Evolutionary conservation across 2,329 filamentous ascomycete species (phyloP), one percentile per base, ranked within the genome.

Genomic region (Proliferodiscus dingleyae): DNA sequence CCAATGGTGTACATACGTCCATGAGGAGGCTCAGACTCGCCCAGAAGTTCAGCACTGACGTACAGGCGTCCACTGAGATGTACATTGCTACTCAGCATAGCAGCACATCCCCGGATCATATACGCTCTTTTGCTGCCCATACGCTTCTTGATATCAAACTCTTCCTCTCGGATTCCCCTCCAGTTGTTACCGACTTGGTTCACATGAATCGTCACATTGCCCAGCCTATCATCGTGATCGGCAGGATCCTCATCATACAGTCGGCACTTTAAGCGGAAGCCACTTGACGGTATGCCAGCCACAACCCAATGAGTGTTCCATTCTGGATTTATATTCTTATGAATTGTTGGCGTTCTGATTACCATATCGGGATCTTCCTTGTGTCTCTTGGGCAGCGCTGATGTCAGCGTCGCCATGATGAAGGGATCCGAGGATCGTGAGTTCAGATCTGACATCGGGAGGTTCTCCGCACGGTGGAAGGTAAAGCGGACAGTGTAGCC

Each of bases 231-330:
- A 61, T 97, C 86, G 54, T 85, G 80, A 63, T 96, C 87, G 1
- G 83, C 80, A 26, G 83, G 81, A 66, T 97, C 91, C 64, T 97
- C 91, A 60, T 97, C 91, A 66, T 90, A 94, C 15, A 97, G 68
- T 43, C 87, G 78, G 50, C 87, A 89, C 64, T 95, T 95, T 56
- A 97, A 74, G 46, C 75, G 77, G 68, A 95, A 95, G 3, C 90
- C 90, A 0, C 77, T 80, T 0, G 82, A 71, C 0, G 91, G 90
- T 2, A 96, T 77, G 56, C 95, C 94, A 50, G 87, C 88, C 19
- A 97, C 84, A 18, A 89, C 75, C 91, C 91, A 97, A 49, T 88
- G 78, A 29, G 83, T 80, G 38, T 95, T 76, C 91, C 91, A 97
- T 38, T 71, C 73, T 0, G 91, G 90, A 57, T 90, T 78, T 1